Conservation (phyloP, 208 protist genomes). For the Balamuthia mandrillaris region DNA sequence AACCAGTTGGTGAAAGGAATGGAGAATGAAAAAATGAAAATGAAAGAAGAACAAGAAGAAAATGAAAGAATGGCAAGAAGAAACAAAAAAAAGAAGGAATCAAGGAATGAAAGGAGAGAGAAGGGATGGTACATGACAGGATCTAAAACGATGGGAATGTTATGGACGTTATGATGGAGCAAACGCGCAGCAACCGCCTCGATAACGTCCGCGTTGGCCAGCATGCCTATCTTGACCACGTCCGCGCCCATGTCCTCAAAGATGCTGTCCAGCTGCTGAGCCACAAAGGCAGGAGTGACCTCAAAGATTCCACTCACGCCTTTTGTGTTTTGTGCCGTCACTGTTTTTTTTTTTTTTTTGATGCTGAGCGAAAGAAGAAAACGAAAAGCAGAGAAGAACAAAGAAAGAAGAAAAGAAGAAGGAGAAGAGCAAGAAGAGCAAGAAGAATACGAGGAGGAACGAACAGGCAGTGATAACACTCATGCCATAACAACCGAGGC, state of each 20-base stretch:
- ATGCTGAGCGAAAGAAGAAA: not conserved
- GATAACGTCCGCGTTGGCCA: slow-evolving; percentile 39
- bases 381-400: not conserved
- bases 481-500: slow-evolving; percentile 50
- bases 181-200: not conserved
- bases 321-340: not conserved
- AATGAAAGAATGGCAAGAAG: too few relatives aligned
- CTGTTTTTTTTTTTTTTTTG: not conserved
- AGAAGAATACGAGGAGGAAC: slow-evolving; percentile 59
- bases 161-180: not conserved
- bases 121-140: too few relatives aligned
- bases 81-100: too few relatives aligned
- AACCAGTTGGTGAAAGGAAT: too few relatives aligned
- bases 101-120: too few relatives aligned
- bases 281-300: not conserved
- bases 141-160: slow-evolving; percentile 49
- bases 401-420: not conserved
- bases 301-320: slow-evolving; percentile 37
- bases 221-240: slow-evolving; percentile 62
- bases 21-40: too few relatives aligned
- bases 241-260: slow-evolving; percentile 42
- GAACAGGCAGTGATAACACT: slow-evolving; percentile 48
- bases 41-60: too few relatives aligned
- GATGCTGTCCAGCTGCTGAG: slow-evolving; percentile 44
- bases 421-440: not conserved